A percentile compares a stretch with the other conserved stretches of the same genome.
Conservation (phyloP, 257 asterid species). For the Solanum medicagineum region DNA sequence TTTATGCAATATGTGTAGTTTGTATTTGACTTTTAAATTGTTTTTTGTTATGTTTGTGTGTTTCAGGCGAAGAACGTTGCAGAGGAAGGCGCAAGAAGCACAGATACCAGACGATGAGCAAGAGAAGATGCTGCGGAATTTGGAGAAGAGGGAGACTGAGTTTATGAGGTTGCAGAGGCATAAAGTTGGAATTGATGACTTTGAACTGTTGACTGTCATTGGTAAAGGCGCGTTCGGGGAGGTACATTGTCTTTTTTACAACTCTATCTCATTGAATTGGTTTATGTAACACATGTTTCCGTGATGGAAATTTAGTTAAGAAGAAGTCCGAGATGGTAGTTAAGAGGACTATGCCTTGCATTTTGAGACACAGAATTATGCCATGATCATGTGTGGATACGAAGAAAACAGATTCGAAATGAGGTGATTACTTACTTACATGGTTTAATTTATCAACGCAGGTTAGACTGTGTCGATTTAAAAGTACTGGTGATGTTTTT, state of each 20-base stretch:
- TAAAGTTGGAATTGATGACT: constrained; percentile 95
- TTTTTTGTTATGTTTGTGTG: not conserved
- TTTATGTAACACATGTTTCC: not conserved
- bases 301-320: not conserved
- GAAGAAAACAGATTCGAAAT: not conserved
- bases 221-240: constrained; percentile 97
- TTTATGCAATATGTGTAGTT: not conserved
- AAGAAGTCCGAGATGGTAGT: not conserved
- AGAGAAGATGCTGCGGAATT: constrained; percentile 74
- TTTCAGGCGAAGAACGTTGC: constrained; percentile 79
- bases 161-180: constrained; percentile 98
- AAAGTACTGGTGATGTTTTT: constrained; percentile 71
- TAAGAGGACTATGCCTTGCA: not conserved
- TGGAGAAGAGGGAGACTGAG: constrained; percentile 90
- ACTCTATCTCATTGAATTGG: not conserved
- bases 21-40: not conserved
- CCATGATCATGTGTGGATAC: not conserved
- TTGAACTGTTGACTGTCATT: constrained; percentile 75
- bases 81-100: constrained; percentile 78
- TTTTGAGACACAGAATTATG: not conserved
- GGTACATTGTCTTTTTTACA: constrained; percentile 16
- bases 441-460: constrained; percentile 27
- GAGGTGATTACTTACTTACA: not conserved
- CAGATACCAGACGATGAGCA: constrained; percentile 79
- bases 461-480: constrained; percentile 93